phyloP scores from a whole-genome alignment of 345 rosid species.

The Passiflora organensis region DNA sequence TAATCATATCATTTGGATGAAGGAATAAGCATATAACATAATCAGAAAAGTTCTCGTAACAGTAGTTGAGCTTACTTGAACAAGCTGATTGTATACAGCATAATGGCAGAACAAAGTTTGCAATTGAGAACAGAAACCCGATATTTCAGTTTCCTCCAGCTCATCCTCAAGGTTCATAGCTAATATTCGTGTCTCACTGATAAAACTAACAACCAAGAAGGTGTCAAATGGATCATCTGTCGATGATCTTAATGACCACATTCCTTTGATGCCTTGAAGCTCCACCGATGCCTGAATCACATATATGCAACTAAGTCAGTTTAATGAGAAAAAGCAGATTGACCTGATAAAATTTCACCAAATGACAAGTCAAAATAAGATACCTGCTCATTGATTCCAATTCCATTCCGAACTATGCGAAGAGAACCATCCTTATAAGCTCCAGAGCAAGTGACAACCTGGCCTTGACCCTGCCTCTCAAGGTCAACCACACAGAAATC shows the following conservation, averaged over 20 bases:
- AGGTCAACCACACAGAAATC: conserved; percentile 94
- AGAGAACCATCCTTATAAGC: conserved; percentile 98
- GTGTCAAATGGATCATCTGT: conserved; percentile 86
- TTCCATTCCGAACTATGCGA: conserved; percentile 89
- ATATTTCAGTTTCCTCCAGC: conserved; percentile 95
- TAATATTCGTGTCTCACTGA: conserved; percentile 81
- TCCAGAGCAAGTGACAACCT: conserved; percentile 97
- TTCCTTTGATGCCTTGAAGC: conserved; percentile 97
- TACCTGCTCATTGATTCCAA: conserved; percentile 97
- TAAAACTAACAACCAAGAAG: conserved; percentile 90
- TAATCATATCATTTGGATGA: too few species aligned
- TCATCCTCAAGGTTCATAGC: conserved; percentile 96
- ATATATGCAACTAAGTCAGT: conserved; percentile 12
- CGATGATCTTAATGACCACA: conserved; percentile 93
- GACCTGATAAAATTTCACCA: conserved; percentile 1
- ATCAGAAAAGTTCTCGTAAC: too few species aligned
- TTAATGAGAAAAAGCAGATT: conserved; percentile 3
- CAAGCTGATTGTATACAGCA: conserved; percentile 85
- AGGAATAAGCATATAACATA: too few species aligned
- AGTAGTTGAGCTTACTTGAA: conserved; percentile 48
- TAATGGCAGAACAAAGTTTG: conserved; percentile 95
- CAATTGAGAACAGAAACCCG: conserved; percentile 78
- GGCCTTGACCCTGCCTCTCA: conserved; percentile 99
- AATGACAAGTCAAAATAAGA: conserved; percentile 9
- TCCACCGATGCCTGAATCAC: conserved; percentile 76